Base-by-base conservation (phyloP, 139 green algal genomes). In the Desmodesmus armatus region DNA sequence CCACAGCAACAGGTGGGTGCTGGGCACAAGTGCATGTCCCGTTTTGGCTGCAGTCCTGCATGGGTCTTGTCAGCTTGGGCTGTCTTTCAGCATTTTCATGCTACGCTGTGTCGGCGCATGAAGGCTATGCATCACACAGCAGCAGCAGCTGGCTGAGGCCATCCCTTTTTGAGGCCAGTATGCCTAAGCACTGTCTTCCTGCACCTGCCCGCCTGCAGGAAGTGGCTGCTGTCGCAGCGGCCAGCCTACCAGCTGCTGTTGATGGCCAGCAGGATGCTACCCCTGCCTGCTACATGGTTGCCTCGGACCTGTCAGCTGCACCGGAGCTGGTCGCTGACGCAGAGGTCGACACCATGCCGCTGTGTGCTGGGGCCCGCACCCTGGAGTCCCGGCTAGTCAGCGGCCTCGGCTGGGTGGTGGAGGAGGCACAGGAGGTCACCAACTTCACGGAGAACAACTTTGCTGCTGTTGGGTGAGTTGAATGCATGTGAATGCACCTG, bases 381-480 rank as follows among this genome's bases (percentile, higher is more conserved):
- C n/a, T n/a, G n/a, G n/a, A n/a, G n/a, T n/a, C n/a, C n/a, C 2
- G 31, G 7, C 47, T 82, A 2, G 53, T 74, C 5, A 79, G 39
- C 33, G 67, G 80, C 3, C 27, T 86, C 2, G 70, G 39, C 3
- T 78, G 51, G 67, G 55, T 79, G 67, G 70, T 86, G 33, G 67
- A 71, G 27, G 80, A 86, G 80, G 51, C 69, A 25, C 43, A 70
- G 39, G 47, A 78, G 41, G 80, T 66, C 9, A 79, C 67, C 35
- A 86, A 80, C 25, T 70, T 86, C 23, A 35, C 49, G 19, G 80
- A 86, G 47, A 80, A 31, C 49, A 80, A 79, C 80, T 73, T 86
- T 70, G 66, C 80, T 27, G 47, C 80, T 27, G 80, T 86, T 3
- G 80, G 80, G 80, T 86, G 47, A 86, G 80, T 35, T 17, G 53